Evolutionary conservation across 345 rosid species (phyloP).

Genomic region (Murraya paniculata): DNA sequence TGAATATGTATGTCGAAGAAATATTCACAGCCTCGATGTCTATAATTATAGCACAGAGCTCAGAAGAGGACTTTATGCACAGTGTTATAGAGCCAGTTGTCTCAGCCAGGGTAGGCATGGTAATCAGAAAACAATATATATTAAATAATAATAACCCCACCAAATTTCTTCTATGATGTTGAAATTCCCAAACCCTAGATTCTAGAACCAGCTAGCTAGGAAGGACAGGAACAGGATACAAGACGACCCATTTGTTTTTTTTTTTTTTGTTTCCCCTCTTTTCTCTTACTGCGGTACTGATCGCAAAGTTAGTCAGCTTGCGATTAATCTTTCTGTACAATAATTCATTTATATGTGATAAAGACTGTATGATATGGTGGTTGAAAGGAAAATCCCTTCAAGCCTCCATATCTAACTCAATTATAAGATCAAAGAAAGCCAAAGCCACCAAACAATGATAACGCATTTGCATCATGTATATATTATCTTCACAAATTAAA

Average conservation of each 20-base stretch:
- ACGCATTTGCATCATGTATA: not conserved
- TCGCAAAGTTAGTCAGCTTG: not conserved
- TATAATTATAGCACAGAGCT: not conserved
- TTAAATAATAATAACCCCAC: not conserved
- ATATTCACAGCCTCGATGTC: not conserved
- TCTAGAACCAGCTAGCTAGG: conserved; percentile 6
- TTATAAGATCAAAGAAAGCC: not conserved
- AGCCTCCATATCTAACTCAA: not conserved
- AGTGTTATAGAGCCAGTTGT: conserved; percentile 8
- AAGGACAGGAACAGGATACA: not conserved
- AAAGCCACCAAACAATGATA: conserved; percentile 6
- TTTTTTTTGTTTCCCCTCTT: not conserved
- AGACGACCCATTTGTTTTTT: too few relatives aligned
- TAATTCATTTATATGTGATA: too few relatives aligned
- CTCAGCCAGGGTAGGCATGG: conserved; percentile 6
- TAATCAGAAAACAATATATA: not conserved
- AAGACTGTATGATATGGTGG: not conserved
- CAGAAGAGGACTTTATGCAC: not conserved
- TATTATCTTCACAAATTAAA: conserved; percentile 6
- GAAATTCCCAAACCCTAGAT: conserved; percentile 12
- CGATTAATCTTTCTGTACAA: not conserved
- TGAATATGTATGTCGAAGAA: not conserved
- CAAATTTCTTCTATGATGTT: not conserved
- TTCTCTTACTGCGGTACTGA: not conserved
- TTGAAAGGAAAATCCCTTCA: not conserved